Base-by-base conservation (phyloP, 139 green algal species). In the Chlorella ohadii region DNA sequence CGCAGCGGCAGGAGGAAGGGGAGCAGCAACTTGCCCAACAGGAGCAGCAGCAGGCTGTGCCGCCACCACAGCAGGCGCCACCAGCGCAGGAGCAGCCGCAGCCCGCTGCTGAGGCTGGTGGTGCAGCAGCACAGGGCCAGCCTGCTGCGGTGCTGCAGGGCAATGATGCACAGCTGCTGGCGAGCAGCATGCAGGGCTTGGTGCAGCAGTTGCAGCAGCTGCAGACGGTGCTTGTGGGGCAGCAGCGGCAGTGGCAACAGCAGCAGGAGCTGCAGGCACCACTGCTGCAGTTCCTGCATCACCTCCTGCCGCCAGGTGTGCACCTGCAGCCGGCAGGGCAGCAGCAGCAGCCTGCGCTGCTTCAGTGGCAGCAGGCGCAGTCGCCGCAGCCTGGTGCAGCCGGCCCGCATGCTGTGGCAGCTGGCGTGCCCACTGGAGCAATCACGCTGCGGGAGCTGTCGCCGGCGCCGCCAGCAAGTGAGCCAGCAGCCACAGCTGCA, bases 191-290 rank as follows among this genome's bases (percentile, higher is more conserved):
- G 78, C 63, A 83, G 28, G 63, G 64, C 4, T 31, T 83, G 63
- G 20, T 41, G 0, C 19, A 31, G 2, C 61, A 83, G 61, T 31
- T 75, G 7, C 63, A 63, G 39, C 63, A 74, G 63, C n/a, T 75
- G 38, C 63, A 83, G 64, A 28, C 39, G 6, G n/a, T 66, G 78
- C 78, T 75, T 59, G 20, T n/a, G 13, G 76, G n/a, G 41, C 72
- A 78, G 72, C 72, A 82, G 36, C 76, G 41, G 31, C 76, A 82
- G 76, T 75, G 68, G 68, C 76, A 71, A 63, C 78, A 81, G 75
- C 56, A 71, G 57, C 75, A 57, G 36, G 17, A 81, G 75, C 56
- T 64, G 63, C 78, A 75, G 78, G 63, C 41, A 28, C 78, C 61
- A 17, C 12, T 65, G 78, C 63, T 83, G 28, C 34, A 16, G 20